These are phyloP conservation scores for Dendrocalamus latiflorus DNA, from an alignment of 202 grass and related monocot species.

Conservation along the genomic window DNA sequence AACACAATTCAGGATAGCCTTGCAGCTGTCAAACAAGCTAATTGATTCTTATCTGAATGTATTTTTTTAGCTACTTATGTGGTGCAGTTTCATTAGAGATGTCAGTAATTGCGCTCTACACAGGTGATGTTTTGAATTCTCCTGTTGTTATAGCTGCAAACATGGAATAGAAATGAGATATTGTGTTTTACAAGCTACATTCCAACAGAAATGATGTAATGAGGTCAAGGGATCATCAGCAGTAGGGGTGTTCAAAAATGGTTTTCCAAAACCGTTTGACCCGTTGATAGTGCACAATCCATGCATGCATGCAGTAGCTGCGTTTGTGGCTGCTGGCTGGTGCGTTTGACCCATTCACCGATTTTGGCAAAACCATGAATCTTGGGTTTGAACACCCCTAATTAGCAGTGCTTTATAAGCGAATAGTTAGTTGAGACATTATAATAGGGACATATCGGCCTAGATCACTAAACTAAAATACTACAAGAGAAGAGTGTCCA, in stretches of 20 bases:
- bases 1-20: neutral
- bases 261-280: no score
- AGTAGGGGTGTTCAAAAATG: no score
- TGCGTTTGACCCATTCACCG: no score
- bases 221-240: neutral
- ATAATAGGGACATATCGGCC: neutral
- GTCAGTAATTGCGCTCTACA: neutral
- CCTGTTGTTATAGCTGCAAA: neutral
- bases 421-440: neutral
- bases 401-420: neutral
- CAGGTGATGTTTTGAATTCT: neutral
- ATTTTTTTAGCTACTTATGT: neutral
- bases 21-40: neutral
- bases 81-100: neutral
- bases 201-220: neutral
- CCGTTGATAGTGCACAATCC: no score
- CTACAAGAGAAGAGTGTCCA: neutral
- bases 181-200: neutral
- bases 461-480: neutral
- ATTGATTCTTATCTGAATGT: neutral
- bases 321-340: no score
- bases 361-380: no score
- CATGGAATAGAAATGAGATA: neutral
- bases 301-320: no score
- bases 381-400: neutral